phyloP scores from a whole-genome alignment of 176 grass and related monocot species.

The Calamus simplicifolius region DNA sequence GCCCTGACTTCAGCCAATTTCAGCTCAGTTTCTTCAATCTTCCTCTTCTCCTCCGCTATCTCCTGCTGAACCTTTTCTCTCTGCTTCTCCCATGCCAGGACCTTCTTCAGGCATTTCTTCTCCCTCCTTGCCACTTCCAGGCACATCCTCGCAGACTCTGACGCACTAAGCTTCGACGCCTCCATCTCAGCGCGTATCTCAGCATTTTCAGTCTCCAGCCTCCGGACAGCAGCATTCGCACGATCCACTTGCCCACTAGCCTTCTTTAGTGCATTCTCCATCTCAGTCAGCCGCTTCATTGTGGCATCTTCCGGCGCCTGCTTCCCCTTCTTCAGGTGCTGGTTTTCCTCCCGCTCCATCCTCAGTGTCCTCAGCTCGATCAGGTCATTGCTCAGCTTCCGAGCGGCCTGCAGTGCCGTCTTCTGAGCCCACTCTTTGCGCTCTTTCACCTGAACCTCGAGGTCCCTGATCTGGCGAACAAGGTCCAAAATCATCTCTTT shows the following conservation, averaged over 20 bases:
- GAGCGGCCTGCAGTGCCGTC: conserved; percentile 88
- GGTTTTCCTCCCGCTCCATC: conserved; percentile 71
- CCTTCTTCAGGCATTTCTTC: conserved; percentile 69
- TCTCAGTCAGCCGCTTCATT: conserved; percentile 54
- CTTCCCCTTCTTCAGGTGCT: conserved; percentile 66
- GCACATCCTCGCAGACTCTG: conserved; percentile 59
- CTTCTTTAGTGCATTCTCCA: conserved; percentile 86
- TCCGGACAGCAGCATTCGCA: conserved; percentile 59
- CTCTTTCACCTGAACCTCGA: conserved; percentile 83
- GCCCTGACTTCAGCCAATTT: conserved; percentile 50
- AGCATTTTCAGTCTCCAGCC: conserved; percentile 84
- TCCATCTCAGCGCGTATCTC: conserved; percentile 97
- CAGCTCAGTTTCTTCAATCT: conserved; percentile 36
- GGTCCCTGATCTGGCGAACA: conserved; percentile 56
- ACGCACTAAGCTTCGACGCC: conserved; percentile 82
- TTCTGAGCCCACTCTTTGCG: conserved; percentile 88
- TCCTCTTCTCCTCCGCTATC: conserved; percentile 41
- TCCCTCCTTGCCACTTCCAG: conserved; percentile 58
- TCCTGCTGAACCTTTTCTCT: conserved; percentile 51
- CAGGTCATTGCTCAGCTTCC: conserved; percentile 83
- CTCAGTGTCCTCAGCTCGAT: conserved; percentile 64
- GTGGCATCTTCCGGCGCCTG: conserved; percentile 57
- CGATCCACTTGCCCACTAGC: conserved; percentile 77
- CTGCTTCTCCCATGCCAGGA: conserved; percentile 61
- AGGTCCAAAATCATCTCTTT: conserved; percentile 60